Base-by-base conservation (phyloP, 441 rosid genomes). In the Monsonia emarginata region DNA sequence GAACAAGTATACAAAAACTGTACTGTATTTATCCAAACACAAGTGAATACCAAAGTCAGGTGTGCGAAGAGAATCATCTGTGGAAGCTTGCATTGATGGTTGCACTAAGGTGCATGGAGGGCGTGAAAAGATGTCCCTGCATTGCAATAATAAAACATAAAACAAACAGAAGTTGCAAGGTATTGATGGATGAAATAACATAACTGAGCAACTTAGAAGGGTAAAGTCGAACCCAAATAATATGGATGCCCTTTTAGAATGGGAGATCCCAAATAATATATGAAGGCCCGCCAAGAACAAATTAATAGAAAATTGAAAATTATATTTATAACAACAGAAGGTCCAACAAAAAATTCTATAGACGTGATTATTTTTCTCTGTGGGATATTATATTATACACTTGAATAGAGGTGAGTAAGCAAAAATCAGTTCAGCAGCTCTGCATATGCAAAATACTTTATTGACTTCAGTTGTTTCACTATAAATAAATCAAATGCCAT, bases 51-150 rank as follows among this genome's bases (percentile, higher is more conserved):
- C 99, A 74, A 94, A 94, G n/a, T 77, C 79, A n/a, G 99, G 99
- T 76, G 81, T 67, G 64, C 71, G 76, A 64, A 72, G 74, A 80
- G 66, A 64, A 67, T 81, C 82, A 71, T 85, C 86, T 0, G 74
- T 19, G 31, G 69, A 73, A 74, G 83, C 76, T 65, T 76, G 77
- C 91, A 94, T 85, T 18, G 94, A 86, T 75, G 99, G 96, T 78
- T 94, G 99, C 75, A 88, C 83, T 70, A 94, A 83, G 71, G 97
- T 87, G 79, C 94, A 83, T 6, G 96, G 92, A 78, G 88, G 94
- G 40, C 81, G 88, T 24, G 92, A 82, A 69, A 86, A 94, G 16
- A 89, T 86, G 74, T 94, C 97, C 91, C 99, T 94, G 86, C 81
- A 85, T 75, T 72, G 50, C 65, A 75, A 63, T 70, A 78, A 79